Base-by-base conservation (phyloP, 768 basidiomycete species). In the Leccinum imitatum region DNA sequence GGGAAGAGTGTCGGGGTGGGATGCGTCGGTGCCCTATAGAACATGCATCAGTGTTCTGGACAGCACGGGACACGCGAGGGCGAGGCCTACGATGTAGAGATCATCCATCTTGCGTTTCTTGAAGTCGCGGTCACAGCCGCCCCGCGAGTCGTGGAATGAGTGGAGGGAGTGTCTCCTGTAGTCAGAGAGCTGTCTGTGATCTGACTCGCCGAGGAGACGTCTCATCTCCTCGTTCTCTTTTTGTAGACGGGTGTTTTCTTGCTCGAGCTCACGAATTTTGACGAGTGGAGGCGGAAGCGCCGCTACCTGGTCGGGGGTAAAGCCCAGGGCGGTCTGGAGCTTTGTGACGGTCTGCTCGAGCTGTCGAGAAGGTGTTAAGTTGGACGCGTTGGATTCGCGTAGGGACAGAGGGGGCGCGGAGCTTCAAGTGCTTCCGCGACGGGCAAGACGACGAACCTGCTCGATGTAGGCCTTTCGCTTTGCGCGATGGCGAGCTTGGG, bases 381-480 rank as follows among this genome's bases (percentile, higher is more conserved):
- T 37, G 27, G 50, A 64, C 60, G 60, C 57, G 71, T 37, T 39
- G 15, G 6, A 27, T 11, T 25, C 58, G 59, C 55, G 67, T 59
- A 23, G 21, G 11, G 2, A 50, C 55, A 65, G 58, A 27, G 19
- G 14, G 53, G 54, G 52, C 54, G 58, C 55, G 61, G 63, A 59
- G 62, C 23, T 59, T 19, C 5, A 11, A 59, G 25, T 4, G 55
- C 41, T 11, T 62, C 47, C 46, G 46, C 37, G 60, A 60, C 6
- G 51, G 30, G 50, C 17, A 54, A 57, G 35, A 30, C 8, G 21
- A 54, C 52, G 48, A 51, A 91, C 91, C 82, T 92, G 90, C 66
- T 93, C 91, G 70, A 94, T 93, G 79, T 94, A 94, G 11, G 92
- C 92, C 78, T 94, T 94, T 76, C 92, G 83, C 75, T 94, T 94